Percentiles rank a stretch among this genome's conserved stretches.
phyloP scores from a whole-genome alignment of 2,329 filamentous ascomycete species.

The Hypoxylon sp. region DNA sequence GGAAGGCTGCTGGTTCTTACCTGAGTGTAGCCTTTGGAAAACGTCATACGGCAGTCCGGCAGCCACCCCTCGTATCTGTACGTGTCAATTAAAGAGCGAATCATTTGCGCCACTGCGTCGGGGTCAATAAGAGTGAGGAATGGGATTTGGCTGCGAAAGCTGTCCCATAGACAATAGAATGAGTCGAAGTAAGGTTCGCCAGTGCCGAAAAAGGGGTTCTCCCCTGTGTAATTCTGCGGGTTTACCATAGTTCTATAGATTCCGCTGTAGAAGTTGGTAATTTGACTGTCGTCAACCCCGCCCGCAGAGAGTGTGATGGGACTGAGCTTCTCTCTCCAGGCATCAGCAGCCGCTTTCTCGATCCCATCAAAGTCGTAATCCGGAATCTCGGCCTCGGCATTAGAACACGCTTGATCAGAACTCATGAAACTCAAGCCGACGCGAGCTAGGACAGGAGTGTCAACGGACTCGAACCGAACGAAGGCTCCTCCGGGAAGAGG shows the following conservation, averaged over 20 bases:
- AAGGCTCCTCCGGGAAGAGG: conserved; percentile 69
- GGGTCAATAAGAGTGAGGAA: conserved; percentile 75
- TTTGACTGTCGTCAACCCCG: conserved; percentile 59
- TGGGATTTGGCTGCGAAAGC: conserved; percentile 72
- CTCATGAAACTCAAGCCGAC: conserved; percentile 77
- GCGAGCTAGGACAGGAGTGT: conserved; percentile 65
- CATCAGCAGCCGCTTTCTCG: conserved; percentile 58
- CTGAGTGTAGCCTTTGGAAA: conserved; percentile 77
- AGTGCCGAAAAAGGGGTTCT: conserved; percentile 73
- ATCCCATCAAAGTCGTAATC: conserved; percentile 68
- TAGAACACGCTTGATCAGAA: conserved; percentile 69
- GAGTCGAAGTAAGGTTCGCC: conserved; percentile 77
- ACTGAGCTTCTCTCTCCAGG: conserved; percentile 69
- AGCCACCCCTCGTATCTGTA: conserved; percentile 75
- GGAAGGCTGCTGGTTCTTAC: conserved; percentile 26
- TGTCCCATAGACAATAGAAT: conserved; percentile 81
- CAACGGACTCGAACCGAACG: conserved; percentile 62
- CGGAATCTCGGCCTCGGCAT: conserved; percentile 74
- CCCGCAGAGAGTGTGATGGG: conserved; percentile 62
- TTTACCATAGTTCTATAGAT: conserved; percentile 77
- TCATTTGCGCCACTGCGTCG: conserved; percentile 67
- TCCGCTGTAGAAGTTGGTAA: conserved; percentile 74
- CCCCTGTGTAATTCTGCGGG: conserved; percentile 77
- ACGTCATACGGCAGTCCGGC: conserved; percentile 79
- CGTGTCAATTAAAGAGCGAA: conserved; percentile 75